Base-by-base conservation (phyloP, 2,329 filamentous ascomycete genomes). In the Exophiala bonariae region DNA sequence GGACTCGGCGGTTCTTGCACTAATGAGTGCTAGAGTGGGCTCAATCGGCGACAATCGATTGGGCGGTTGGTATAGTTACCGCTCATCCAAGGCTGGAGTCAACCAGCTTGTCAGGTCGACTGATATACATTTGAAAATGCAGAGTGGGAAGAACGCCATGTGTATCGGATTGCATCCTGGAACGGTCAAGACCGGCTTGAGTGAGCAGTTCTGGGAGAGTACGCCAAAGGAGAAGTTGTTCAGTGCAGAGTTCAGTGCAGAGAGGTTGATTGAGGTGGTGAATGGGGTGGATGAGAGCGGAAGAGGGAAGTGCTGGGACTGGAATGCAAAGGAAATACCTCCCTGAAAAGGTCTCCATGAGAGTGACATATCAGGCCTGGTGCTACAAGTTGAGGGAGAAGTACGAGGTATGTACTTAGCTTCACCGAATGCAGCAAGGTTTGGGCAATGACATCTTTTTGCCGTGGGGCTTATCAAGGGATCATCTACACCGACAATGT, bases 61-160 rank as follows among this genome's bases (percentile, higher is more conserved):
- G 0, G 89, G 88, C 2, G 89, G 89, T 0, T 93, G 88, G 89
- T 95, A 89, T 65, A 82, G 78, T 46, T 93, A 93, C 66, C 82
- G 89, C 11, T 80, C 85, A 6, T 85, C 80, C 43, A 95, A 93
- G 66, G 81, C 87, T 0, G 87, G 77, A 2, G 81, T 92, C 3
- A 89, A 84, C 55, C 84, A 84, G 60, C 48, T 89, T 10, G 80
- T 81, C 6, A 87, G 83, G 67, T 85, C 79, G 5, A 82, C 89
- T 52, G 88, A 93, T 63, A 75, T 86, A 20, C 79, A 83, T 61
- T 67, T 93, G 23, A 66, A 67, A 28, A 71, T 76, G 3, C 73
- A 76, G 33, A 76, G 78, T 49, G 81, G 76, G 0, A 77, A 79
- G 1, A 81, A 79, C 41, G 86, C 85, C 0, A 73, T 89, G 55